Evolutionary conservation across 352 stramenopile genomes (phyloP).

Genomic region (Aphanomyces invadans): DNA sequence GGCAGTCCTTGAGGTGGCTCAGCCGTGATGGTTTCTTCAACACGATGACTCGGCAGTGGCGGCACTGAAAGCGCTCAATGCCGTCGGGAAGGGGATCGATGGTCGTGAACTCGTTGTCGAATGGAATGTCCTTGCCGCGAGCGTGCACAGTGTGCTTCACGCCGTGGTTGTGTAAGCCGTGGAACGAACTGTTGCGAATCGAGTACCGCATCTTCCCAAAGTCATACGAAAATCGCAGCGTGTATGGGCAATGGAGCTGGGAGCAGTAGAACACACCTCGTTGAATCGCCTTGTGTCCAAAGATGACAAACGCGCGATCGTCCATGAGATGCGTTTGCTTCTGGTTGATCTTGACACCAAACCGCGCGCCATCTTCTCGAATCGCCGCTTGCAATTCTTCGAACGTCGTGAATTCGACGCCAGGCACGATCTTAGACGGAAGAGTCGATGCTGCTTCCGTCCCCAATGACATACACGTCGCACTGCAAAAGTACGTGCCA

Average conservation of each 20-base stretch:
- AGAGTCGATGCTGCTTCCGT: background rate
- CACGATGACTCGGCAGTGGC: background rate
- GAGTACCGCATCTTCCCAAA: conserved; percentile 2
- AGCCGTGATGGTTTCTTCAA: background rate
- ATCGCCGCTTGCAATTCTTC: background rate
- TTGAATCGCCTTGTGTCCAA: conserved; percentile 1
- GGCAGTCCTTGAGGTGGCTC: background rate
- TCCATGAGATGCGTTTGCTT: background rate
- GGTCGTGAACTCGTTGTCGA: background rate
- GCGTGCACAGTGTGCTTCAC: background rate
- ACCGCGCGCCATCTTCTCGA: background rate
- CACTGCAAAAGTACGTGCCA: background rate
- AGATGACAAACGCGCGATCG: background rate
- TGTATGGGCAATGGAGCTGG: background rate
- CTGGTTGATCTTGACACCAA: conserved; percentile 6
- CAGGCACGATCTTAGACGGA: background rate
- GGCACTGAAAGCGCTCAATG: background rate
- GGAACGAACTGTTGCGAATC: background rate
- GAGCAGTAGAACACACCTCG: conserved; percentile 1
- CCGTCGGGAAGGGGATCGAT: background rate
- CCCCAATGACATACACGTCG: background rate
- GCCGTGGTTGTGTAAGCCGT: background rate
- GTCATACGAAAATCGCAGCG: background rate
- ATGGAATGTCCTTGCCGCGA: background rate
- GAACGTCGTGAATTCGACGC: background rate